A percentile compares a stretch with the other conserved stretches of the same genome.
Evolutionary conservation across 225 moss, liverwort and hornwort species (phyloP).

Genomic region (Antitrichia curtipendula): DNA sequence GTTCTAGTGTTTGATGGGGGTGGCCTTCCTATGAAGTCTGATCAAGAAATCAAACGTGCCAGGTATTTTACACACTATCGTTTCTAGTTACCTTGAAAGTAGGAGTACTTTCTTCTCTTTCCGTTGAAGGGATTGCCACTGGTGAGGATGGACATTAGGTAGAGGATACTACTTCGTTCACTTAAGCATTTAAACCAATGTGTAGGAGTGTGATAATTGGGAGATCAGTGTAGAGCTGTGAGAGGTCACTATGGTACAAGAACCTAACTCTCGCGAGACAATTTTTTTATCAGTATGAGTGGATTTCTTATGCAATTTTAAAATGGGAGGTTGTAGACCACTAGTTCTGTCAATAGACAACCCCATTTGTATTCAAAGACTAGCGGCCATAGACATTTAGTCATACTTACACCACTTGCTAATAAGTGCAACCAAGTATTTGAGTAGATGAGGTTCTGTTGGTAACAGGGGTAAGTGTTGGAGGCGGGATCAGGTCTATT

Average conservation of each 20-base stretch:
- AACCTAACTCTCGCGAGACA: too few species aligned
- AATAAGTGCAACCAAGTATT: neutral
- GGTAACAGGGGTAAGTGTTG: neutral
- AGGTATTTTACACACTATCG: slow-evolving; percentile 20
- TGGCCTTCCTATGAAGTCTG: slow-evolving; percentile 83
- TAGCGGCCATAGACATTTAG: too few species aligned
- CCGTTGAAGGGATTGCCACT: neutral
- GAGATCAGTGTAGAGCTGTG: neutral
- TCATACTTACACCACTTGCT: neutral
- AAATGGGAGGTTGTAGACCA: neutral
- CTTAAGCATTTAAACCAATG: too few species aligned
- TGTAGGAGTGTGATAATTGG: neutral
- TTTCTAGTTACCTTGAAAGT: neutral
- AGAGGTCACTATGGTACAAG: neutral
- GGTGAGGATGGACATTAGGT: neutral
- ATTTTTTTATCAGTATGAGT: neutral
- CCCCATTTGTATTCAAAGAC: too few species aligned
- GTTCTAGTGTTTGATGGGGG: slow-evolving; percentile 91
- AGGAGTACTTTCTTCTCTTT: neutral
- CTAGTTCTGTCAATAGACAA: neutral
- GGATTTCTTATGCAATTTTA: neutral
- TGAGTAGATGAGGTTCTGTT: neutral
- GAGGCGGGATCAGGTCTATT: neutral
- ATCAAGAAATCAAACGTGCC: slow-evolving; percentile 87
- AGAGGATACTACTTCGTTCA: neutral